Percentiles rank a stretch among this genome's conserved stretches.
Evolutionary conservation across 2,329 filamentous ascomycete species (phyloP).

Genomic region (Colletotrichum chlorophyti): DNA sequence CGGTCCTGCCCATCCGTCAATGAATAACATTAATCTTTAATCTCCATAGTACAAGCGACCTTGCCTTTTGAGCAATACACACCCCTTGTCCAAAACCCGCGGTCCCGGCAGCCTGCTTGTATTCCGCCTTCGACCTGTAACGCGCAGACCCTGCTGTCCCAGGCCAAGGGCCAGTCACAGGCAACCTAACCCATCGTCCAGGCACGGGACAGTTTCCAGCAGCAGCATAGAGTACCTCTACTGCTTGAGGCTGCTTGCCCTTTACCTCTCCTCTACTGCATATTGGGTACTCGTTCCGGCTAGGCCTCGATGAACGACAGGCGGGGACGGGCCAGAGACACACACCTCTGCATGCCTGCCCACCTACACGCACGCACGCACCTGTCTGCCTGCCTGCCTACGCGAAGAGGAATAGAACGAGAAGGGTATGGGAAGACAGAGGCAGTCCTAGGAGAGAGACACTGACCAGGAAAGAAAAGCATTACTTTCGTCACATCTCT

Average conservation of each 20-base stretch:
- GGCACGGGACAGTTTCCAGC: slow-evolving; percentile 7
- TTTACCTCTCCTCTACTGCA: background rate
- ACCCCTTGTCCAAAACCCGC: slow-evolving; percentile 23
- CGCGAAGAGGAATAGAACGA: no score
- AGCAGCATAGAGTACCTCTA: slow-evolving; percentile 1
- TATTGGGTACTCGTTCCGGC: slow-evolving; percentile 12
- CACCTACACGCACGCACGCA: no score
- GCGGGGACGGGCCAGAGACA: slow-evolving; percentile 9
- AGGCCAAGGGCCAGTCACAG: slow-evolving; percentile 20
- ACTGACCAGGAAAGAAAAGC: slow-evolving; percentile 23
- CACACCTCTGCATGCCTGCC: no score
- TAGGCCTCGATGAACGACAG: slow-evolving; percentile 7
- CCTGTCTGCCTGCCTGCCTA: no score
- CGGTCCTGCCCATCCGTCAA: slow-evolving; percentile 11
- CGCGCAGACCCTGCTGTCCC: slow-evolving; percentile 23
- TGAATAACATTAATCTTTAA: slow-evolving; percentile 21
- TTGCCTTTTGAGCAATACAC: slow-evolving; percentile 22
- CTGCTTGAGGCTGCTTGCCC: background rate
- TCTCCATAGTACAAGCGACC: slow-evolving; percentile 20
- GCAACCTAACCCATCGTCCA: slow-evolving; percentile 13
- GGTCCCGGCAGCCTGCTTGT: slow-evolving; percentile 27
- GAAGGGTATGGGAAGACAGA: slow-evolving; percentile 8
- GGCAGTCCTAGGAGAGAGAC: slow-evolving; percentile 10
- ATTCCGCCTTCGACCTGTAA: slow-evolving; percentile 21
- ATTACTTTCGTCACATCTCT: slow-evolving; percentile 23